Percentiles rank a stretch among this genome's conserved stretches.
These are phyloP conservation scores for Globisporangium perplexum DNA, from an alignment of 352 stramenopile species.

Conservation along the genomic window DNA sequence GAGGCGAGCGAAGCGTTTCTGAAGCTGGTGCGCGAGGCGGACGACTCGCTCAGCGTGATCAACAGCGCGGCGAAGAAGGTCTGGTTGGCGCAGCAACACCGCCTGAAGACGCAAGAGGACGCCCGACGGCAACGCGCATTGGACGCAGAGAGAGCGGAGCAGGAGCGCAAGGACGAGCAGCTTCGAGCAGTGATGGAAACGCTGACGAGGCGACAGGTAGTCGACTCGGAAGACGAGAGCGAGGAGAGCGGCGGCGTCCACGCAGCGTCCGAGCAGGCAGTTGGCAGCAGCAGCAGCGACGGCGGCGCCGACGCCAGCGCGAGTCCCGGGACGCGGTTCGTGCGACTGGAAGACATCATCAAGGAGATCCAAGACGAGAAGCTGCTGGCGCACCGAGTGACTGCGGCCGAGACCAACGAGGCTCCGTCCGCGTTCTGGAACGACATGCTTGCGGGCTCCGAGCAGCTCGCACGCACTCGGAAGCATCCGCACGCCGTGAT, in stretches of 20 bases:
- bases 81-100: conserved; percentile 41
- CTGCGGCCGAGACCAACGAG: background rate
- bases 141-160: background rate
- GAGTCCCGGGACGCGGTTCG: background rate
- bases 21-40: conserved; percentile 40
- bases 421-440: conserved; percentile 1
- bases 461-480: background rate
- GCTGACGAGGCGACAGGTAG: conserved; percentile 5
- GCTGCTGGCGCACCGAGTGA: background rate
- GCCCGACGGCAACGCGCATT: conserved; percentile 2
- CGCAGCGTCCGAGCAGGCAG: background rate
- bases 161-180: conserved; percentile 11
- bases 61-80: conserved; percentile 42
- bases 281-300: background rate
- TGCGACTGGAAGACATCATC: conserved; percentile 42
- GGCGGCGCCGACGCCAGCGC: background rate
- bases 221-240: conserved; percentile 2
- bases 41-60: conserved; percentile 75
- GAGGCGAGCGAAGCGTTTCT: conserved; percentile 24
- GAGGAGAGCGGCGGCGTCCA: conserved; percentile 4
- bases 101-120: conserved; percentile 5
- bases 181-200: conserved; percentile 27
- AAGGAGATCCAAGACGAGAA: conserved; percentile 31
- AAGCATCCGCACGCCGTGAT: conserved; percentile 2
- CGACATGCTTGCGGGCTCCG: conserved; percentile 11